Conservation (phyloP, 1,139 yeast species). For the Yamadazyma songkhlaensis region DNA sequence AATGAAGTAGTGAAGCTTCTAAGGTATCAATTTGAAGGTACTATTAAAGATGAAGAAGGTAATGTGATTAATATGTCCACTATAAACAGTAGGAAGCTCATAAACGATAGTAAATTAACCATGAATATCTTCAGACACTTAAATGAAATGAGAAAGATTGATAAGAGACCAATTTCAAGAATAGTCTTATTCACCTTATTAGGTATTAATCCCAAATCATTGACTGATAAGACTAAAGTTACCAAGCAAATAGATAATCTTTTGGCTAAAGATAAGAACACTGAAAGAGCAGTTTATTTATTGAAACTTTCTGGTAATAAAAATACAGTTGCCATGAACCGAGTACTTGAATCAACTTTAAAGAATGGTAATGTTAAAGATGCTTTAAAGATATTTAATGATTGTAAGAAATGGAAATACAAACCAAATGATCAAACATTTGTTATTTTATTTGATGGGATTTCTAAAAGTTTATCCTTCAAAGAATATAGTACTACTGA, state of each 20-base stretch:
- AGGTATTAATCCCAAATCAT: conserved; percentile 55
- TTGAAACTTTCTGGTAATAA: conserved; percentile 40
- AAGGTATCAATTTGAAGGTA: conserved; percentile 18
- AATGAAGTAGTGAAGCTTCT: conserved; percentile 21
- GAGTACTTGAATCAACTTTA: conserved; percentile 49
- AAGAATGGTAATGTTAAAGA: conserved; percentile 28
- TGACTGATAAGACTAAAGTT: conserved; percentile 55
- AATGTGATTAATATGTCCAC: conserved; percentile 12
- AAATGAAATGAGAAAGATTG: conserved; percentile 21
- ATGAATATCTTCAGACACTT: conserved; percentile 29
- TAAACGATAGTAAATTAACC: conserved; percentile 5
- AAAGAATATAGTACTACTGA: conserved; percentile 25
- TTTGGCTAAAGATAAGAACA: conserved; percentile 42
- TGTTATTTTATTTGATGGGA: conserved; percentile 56
- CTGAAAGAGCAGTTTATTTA: conserved; percentile 52
- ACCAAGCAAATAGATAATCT: conserved; percentile 52
- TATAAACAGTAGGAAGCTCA: conserved; percentile 12
- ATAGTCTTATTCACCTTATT: conserved; percentile 48
- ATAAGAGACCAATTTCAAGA: conserved; percentile 34
- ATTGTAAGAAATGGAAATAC: conserved; percentile 61
- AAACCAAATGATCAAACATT: conserved; percentile 52
- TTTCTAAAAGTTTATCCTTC: conserved; percentile 41
- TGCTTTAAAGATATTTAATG: conserved; percentile 49
- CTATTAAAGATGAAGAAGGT: conserved; percentile 15
- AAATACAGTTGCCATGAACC: conserved; percentile 63